Base-by-base conservation (phyloP, 2,329 filamentous ascomycete genomes). In the Nothophaeocryptopus gaeumannii region DNA sequence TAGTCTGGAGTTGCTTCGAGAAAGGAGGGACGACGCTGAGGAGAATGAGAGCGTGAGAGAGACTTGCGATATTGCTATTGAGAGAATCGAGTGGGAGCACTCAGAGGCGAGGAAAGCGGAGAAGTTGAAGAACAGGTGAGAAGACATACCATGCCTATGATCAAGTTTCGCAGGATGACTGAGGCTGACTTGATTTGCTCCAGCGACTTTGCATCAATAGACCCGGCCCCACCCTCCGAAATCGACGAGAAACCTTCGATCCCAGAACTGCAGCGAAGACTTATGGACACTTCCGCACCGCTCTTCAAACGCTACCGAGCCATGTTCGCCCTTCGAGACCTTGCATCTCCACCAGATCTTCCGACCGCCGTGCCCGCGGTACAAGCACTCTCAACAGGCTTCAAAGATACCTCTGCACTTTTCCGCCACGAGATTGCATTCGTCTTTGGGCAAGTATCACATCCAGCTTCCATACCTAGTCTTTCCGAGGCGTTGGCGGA, bases 381-480 rank as follows among this genome's bases (percentile, higher is more conserved):
- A 45, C 80, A 86, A 38, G 88, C 91, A 9, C 81, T 99, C 39
- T 89, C 93, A 39, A 85, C 84, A 66, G 93, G 93, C 12, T 84
- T 99, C 62, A 77, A 78, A 30, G 93, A 99, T 68, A 78, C 84
- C 13, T 96, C 91, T 41, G 91, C 91, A 5, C 82, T 99, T 7
- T 97, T 99, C 79, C 85, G 93, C 59, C 93, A 99, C 74, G 93
- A 99, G 69, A 90, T 99, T 58, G 93, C 93, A 11, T 99, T 99
- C 68, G 93, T 99, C 11, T 99, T 99, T 62, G 93, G 93, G 47
- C 93, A 99, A 71, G 78, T 99, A 45, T 90, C 88, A 47, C 93
- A 99, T 67, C 93, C 93, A 1, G 92, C 92, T n/a, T 96, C 90
- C 1, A 96, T 99, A 59, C 91, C 93, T 3, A 89, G 89, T 52